phyloP scores from a whole-genome alignment of 192 early-diverging fungal species.

The Entomortierella parvispora region DNA sequence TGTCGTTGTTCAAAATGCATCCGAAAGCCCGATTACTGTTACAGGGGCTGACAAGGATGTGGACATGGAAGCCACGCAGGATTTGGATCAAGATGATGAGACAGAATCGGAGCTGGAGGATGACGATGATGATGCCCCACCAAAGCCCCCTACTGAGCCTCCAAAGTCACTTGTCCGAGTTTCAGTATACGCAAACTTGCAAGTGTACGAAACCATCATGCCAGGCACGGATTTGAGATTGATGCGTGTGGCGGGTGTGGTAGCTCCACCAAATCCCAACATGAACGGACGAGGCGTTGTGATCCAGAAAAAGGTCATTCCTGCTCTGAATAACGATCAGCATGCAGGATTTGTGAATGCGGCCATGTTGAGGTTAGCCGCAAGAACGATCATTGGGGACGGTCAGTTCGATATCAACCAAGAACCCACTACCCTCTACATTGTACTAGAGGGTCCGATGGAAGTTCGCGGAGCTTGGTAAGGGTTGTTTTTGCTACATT shows the following conservation, averaged over 20 bases:
- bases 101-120: conserved; percentile 45
- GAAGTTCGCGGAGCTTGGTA: conserved; percentile 67
- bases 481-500: not conserved
- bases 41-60: conserved; percentile 9
- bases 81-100: conserved; percentile 33
- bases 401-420: conserved; percentile 58
- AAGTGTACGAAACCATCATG: conserved; percentile 50
- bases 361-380: conserved; percentile 59
- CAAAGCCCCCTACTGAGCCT: conserved; percentile 16
- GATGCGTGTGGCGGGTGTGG: conserved; percentile 50
- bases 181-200: conserved; percentile 42
- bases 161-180: conserved; percentile 30
- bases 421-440: conserved; percentile 37
- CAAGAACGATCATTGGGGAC: conserved; percentile 57
- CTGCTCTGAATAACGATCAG: conserved; percentile 48
- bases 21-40: not conserved
- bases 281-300: conserved; percentile 35
- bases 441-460: conserved; percentile 58
- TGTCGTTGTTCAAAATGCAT: not conserved
- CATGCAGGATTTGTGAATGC: conserved; percentile 64
- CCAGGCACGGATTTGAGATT: conserved; percentile 44
- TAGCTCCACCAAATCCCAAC: conserved; percentile 36
- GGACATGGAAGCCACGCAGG: conserved; percentile 21
- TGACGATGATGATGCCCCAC: conserved; percentile 10
- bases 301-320: conserved; percentile 48